Conservation (phyloP, 176 grass and related monocot genomes). For the Alloteropsis semialata region DNA sequence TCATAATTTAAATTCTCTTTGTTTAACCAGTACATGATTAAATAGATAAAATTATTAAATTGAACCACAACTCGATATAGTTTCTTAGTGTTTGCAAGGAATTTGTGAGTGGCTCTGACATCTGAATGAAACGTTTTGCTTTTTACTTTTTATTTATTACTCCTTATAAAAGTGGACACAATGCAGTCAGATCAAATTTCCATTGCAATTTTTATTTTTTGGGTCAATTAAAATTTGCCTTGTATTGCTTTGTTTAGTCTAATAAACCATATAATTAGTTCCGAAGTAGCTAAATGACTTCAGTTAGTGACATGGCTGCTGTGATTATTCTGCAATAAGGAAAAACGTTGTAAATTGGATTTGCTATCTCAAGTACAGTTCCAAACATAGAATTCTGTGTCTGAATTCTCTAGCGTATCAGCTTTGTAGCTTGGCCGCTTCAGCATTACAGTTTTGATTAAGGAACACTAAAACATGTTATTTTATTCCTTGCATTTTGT, state of each 20-base stretch:
- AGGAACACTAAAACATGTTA: conserved; percentile 3
- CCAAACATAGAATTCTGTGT: neutral
- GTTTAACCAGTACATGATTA: neutral
- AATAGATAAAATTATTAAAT: too few relatives aligned
- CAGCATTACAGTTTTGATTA: conserved; percentile 2
- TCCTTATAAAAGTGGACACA: neutral
- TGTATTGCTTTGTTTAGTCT: neutral
- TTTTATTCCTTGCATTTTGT: conserved; percentile 16
- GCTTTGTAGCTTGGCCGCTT: too few relatives aligned
- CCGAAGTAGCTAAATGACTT: neutral
- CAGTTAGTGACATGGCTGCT: neutral
- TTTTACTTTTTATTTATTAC: neutral
- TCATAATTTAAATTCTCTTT: conserved; percentile 1
- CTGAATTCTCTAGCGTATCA: neutral
- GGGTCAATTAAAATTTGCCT: neutral
- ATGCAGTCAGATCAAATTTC: neutral
- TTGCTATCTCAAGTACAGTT: neutral
- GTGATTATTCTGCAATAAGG: neutral
- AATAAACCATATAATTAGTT: neutral
- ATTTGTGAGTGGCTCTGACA: neutral
- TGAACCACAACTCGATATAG: neutral
- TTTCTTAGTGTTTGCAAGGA: conserved; percentile 8
- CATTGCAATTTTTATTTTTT: neutral
- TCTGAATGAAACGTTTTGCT: neutral
- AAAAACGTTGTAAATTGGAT: too few relatives aligned